These are phyloP conservation scores for Pinus albicaulis DNA, from an alignment of 75 land plant species.

Conservation along the genomic window DNA sequence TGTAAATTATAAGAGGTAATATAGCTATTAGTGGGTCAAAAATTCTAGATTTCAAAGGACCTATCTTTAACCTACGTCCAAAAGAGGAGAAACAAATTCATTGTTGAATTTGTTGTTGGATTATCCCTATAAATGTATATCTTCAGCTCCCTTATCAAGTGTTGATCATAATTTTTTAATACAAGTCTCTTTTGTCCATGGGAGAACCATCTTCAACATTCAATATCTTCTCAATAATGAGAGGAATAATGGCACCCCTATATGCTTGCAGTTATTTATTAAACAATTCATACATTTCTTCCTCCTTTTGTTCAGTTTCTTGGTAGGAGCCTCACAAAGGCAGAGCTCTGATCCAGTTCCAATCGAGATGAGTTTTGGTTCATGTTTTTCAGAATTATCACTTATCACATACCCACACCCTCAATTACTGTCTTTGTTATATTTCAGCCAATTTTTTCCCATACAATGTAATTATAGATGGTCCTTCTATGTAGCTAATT, in stretches of 20 bases:
- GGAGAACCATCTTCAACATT: slow-evolving; percentile 88
- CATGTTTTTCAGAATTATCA: slow-evolving; percentile 55
- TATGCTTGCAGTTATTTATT: slow-evolving; percentile 61
- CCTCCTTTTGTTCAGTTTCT: slow-evolving; percentile 60
- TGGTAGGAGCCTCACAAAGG: slow-evolving; percentile 65
- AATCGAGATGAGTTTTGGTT: slow-evolving; percentile 71
- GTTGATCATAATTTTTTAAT: too few relatives aligned
- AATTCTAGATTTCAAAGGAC: too few relatives aligned
- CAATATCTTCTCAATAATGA: slow-evolving; percentile 48
- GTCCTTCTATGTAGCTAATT: slow-evolving; percentile 43
- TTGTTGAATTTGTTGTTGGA: too few relatives aligned
- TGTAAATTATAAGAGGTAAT: too few relatives aligned
- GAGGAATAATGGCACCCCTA: slow-evolving; percentile 60
- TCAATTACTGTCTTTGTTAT: slow-evolving; percentile 62
- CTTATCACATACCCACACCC: slow-evolving; percentile 77
- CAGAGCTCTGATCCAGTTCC: slow-evolving; percentile 81
- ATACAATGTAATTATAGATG: slow-evolving; percentile 65
- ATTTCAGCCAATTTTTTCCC: slow-evolving; percentile 70
- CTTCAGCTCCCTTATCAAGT: too few relatives aligned
- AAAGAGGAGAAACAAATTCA: too few relatives aligned
- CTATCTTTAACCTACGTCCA: too few relatives aligned
- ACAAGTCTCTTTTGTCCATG: too few relatives aligned
- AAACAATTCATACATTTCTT: slow-evolving; percentile 61
- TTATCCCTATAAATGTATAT: too few relatives aligned
- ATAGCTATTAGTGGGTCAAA: too few relatives aligned